Conservation (phyloP, 2,329 filamentous ascomycete genomes). For the Sordariomycetes sp. region DNA sequence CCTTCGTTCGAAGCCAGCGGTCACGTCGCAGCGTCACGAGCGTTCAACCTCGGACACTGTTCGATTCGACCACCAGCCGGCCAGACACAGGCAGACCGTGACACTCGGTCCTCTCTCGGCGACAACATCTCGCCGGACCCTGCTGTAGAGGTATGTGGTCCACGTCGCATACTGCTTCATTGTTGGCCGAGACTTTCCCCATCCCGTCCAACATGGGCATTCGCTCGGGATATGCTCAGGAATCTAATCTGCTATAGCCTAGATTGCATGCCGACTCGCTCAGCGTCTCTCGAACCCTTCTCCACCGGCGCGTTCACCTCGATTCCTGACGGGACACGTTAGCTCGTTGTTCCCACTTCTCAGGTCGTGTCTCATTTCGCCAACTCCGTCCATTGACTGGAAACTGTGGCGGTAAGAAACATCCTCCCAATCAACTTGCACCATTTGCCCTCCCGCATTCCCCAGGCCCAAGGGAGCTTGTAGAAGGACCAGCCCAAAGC, state of each 20-base stretch:
- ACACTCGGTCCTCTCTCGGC: conserved; percentile 1
- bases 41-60: neutral
- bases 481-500: neutral
- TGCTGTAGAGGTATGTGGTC: conserved; percentile 3
- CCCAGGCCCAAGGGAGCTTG: conserved; percentile 3
- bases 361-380: conserved; percentile 32
- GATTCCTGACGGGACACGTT: conserved; percentile 51
- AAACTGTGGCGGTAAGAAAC: conserved; percentile 43
- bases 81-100: neutral
- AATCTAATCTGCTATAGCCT: conserved; percentile 13
- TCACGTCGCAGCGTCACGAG: neutral
- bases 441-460: conserved; percentile 4
- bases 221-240: too few relatives aligned
- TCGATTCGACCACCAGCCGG: neutral
- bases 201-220: too few relatives aligned
- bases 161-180: neutral
- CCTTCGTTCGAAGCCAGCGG: neutral
- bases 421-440: conserved; percentile 9
- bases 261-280: conserved; percentile 26
- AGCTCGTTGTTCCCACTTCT: conserved; percentile 50
- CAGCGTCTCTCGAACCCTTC: conserved; percentile 22
- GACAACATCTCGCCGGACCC: neutral
- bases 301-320: conserved; percentile 32
- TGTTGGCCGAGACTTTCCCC: neutral
- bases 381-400: conserved; percentile 17